Evolutionary conservation across 345 rosid species (phyloP), one percentile per base, ranked within the genome.

Genomic region (Nephelium lappaceum): DNA sequence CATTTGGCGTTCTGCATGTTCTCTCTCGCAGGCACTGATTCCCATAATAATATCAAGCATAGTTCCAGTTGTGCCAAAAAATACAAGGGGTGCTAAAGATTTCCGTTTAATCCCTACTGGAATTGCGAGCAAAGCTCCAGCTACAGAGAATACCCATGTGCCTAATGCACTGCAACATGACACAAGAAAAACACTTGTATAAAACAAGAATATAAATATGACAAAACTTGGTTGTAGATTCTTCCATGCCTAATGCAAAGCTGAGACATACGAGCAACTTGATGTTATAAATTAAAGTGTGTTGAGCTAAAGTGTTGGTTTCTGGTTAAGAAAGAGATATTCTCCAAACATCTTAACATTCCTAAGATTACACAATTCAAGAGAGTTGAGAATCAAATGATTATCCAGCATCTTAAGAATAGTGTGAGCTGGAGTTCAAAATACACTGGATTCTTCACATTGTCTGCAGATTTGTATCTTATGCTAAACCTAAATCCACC

Each of bases 11-110:
- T 96, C 97, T 1, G 99, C 98, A n/a, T 96, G 97, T 81, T 96
- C 98, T 87, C 99, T 91, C 77, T 91, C 98, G 21, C 99, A 94
- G 19, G 92, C 94, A 73, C 84, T 94, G 81, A 94, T 88, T 43
- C 97, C 99, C 83, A 92, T 87, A 55, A 93, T 92, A 78, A 93
- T 95, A 75, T 95, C 98, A 6, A 93, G 93, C 99, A 95, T 95
- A 21, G 98, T 93, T 43, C 98, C 99, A 0, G 98, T 95, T 15
- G 99, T 93, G 83, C 99, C 97, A 11, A 95, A 93, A 90, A 94
- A 94, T 75, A 94, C 98, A 5, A 95, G 95, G 10, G 98, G 97
- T 3, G 87, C 97, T 24, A 95, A 79, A 53, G 98, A 95, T 83
- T 94, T 95, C 61, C 94, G 88, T 78, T 89, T 95, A 55, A 95